phyloP scores from a whole-genome alignment of 148 eudicot species.

The Vaccinium macrocarpon region DNA sequence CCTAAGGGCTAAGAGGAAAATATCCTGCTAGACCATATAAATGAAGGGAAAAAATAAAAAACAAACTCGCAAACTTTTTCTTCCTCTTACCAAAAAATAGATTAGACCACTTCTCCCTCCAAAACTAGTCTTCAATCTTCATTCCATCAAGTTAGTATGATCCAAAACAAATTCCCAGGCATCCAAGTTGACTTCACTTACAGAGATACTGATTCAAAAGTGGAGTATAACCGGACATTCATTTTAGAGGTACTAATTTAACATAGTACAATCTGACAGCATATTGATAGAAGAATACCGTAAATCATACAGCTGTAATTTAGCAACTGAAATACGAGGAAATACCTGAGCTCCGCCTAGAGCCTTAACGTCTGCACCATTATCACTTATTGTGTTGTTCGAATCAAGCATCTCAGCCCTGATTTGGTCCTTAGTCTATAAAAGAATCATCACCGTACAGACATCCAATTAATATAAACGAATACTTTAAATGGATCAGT shows the following conservation, averaged over 20 bases:
- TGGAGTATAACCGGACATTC: background rate
- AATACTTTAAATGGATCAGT: background rate
- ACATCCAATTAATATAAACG: background rate
- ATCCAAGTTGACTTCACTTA: background rate
- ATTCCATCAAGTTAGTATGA: background rate
- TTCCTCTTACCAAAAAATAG: no score
- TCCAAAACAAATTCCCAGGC: no score
- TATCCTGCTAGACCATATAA: no score
- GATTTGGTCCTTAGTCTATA: conserved; percentile 32
- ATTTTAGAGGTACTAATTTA: background rate
- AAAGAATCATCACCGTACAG: background rate
- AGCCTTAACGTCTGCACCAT: conserved; percentile 29
- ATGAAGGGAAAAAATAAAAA: no score
- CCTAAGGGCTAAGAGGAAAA: no score
- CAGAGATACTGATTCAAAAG: background rate
- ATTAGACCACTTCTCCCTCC: no score
- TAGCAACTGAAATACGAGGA: background rate
- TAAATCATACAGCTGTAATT: background rate
- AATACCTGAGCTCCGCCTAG: conserved; percentile 54
- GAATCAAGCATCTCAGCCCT: conserved; percentile 32
- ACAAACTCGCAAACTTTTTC: no score
- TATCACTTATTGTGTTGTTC: conserved; percentile 23
- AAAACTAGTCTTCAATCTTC: no score
- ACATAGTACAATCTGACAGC: background rate
- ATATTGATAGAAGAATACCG: background rate